Conservation (phyloP, 192 early-diverging fungal species). For the Coemansia sp. region DNA sequence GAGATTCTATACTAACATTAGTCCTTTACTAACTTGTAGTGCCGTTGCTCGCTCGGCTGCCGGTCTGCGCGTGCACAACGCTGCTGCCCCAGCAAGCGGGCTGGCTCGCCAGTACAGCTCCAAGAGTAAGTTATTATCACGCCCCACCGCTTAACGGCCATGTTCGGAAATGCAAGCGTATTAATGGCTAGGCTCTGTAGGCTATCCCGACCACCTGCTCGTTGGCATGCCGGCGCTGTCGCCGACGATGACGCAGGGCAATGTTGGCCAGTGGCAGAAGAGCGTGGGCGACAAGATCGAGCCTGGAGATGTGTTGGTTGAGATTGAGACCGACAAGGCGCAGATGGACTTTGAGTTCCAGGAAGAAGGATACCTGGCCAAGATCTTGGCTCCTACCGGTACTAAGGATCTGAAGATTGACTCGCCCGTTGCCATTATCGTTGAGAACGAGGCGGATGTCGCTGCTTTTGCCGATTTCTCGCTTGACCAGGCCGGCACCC, state of each 20-base stretch:
- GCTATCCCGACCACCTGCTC: constrained; percentile 70
- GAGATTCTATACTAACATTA: not conserved
- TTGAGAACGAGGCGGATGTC: constrained; percentile 85
- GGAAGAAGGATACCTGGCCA: constrained; percentile 93
- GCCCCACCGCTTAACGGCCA: not conserved
- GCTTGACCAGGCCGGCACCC: constrained; percentile 51
- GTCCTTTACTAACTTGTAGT: constrained; percentile 4
- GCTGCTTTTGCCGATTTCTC: constrained; percentile 84
- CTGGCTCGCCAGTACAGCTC: constrained; percentile 46
- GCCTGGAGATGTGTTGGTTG: constrained; percentile 90
- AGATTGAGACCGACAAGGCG: constrained; percentile 98
- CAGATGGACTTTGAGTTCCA: constrained; percentile 98
- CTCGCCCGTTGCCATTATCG: constrained; percentile 87
- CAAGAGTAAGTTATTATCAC: constrained; percentile 29
- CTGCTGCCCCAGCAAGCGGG: constrained; percentile 12
- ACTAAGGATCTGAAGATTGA: constrained; percentile 87
- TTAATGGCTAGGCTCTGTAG: not conserved
- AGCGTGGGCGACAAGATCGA: constrained; percentile 83
- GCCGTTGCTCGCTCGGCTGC: constrained; percentile 16
- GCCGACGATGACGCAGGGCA: constrained; percentile 97
- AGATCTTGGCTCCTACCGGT: constrained; percentile 82
- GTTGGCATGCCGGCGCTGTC: constrained; percentile 93
- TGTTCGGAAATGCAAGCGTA: not conserved
- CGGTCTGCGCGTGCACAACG: constrained; percentile 13
- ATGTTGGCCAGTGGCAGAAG: constrained; percentile 91